Conservation (phyloP, 768 basidiomycete genomes). For the Xerocomus spinulosus region DNA sequence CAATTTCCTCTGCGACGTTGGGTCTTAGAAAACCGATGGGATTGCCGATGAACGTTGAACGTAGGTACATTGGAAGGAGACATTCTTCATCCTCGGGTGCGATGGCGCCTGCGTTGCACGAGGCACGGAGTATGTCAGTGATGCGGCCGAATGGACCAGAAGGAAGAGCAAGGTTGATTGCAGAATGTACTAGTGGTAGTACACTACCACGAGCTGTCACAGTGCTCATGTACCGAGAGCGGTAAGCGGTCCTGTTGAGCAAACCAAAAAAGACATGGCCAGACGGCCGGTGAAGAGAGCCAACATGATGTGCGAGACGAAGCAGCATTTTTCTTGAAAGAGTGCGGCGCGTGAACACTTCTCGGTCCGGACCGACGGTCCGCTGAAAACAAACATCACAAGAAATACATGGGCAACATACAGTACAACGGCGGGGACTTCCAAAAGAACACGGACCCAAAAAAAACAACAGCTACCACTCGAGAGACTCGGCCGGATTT, state of each 20-base stretch:
- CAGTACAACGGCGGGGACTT: not conserved
- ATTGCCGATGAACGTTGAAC: conserved; percentile 3
- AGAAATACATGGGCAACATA: no score
- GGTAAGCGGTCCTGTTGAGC: not conserved
- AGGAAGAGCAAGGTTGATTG: conserved; percentile 27
- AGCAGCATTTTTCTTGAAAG: not conserved
- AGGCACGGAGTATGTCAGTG: conserved; percentile 11
- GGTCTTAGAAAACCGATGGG: conserved; percentile 22
- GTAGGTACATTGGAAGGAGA: conserved; percentile 20
- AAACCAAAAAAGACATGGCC: not conserved
- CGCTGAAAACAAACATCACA: not conserved
- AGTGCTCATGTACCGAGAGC: conserved; percentile 1
- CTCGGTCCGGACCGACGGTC: not conserved
- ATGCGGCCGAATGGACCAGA: conserved; percentile 20
- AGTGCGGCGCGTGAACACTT: not conserved
- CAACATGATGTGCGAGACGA: not conserved
- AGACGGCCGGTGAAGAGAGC: not conserved
- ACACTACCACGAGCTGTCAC: conserved; percentile 3
- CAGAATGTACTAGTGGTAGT: conserved; percentile 21
- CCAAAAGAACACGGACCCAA: no score
- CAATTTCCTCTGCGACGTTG: conserved; percentile 8
- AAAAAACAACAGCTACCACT: no score
- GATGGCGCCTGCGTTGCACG: conserved; percentile 12
- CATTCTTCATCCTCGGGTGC: conserved; percentile 14
- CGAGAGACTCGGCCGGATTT: not conserved